Conservation (phyloP, 2,329 filamentous ascomycete species). For the Neospermospora avenae region DNA sequence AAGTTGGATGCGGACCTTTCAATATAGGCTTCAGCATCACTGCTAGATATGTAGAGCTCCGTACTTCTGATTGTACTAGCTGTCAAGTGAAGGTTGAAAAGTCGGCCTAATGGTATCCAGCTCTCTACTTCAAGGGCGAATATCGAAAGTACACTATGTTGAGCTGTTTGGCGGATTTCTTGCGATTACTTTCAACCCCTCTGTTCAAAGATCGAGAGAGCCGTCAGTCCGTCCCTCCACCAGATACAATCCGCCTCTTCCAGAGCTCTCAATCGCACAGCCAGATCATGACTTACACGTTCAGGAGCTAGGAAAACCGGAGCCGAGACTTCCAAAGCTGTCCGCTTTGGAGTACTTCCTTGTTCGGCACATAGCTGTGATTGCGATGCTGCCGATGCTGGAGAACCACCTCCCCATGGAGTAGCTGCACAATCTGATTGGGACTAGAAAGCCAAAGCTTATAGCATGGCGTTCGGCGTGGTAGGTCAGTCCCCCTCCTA, state of each 20-base stretch:
- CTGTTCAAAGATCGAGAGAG: background rate
- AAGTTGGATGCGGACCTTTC: slow-evolving; percentile 4
- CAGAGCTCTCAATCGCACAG: too few relatives aligned
- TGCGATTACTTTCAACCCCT: slow-evolving; percentile 47
- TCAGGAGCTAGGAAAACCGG: too few relatives aligned
- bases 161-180: slow-evolving; percentile 78
- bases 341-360: slow-evolving; percentile 97
- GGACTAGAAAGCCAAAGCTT: slow-evolving; percentile 89
- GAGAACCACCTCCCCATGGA: slow-evolving; percentile 91
- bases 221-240: too few relatives aligned
- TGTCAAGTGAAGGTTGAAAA: slow-evolving; percentile 60
- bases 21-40: slow-evolving; percentile 59
- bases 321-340: slow-evolving; percentile 47
- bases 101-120: slow-evolving; percentile 68
- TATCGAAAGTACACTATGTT: slow-evolving; percentile 52
- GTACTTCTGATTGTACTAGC: slow-evolving; percentile 59
- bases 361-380: slow-evolving; percentile 87
- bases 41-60: slow-evolving; percentile 55
- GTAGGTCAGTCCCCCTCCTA: too few relatives aligned
- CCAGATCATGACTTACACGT: too few relatives aligned
- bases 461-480: too few relatives aligned
- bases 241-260: too few relatives aligned
- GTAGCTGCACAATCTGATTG: slow-evolving; percentile 87
- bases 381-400: slow-evolving; percentile 90
- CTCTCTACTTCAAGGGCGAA: slow-evolving; percentile 45